phyloP scores from a whole-genome alignment of 129 eudicot species.

The Flaveria ramosissima region DNA sequence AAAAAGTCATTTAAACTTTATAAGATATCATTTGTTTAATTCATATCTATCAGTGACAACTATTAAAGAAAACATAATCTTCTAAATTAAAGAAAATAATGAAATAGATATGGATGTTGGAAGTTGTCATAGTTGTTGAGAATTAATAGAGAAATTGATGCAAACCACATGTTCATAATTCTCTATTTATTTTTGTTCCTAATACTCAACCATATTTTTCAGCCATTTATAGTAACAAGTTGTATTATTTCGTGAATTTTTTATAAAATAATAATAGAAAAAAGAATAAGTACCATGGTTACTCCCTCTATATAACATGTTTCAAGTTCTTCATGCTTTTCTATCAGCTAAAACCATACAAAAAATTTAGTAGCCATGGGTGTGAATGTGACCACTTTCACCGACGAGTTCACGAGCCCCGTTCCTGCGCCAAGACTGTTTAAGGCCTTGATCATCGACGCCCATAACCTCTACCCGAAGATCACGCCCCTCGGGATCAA shows the following conservation, averaged over 20 bases:
- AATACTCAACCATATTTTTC: constrained; percentile 26
- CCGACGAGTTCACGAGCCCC: constrained; percentile 21
- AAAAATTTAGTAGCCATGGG: constrained; percentile 11
- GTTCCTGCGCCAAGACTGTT: constrained; percentile 39
- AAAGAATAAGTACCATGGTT: not conserved
- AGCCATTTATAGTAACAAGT: constrained; percentile 27
- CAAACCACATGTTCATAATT: constrained; percentile 11
- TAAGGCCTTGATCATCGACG: constrained; percentile 51
- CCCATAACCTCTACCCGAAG: constrained; percentile 45
- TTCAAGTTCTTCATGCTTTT: not conserved
- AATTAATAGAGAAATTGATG: constrained; percentile 15
- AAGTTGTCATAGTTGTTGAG: constrained; percentile 21
- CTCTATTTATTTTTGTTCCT: not conserved
- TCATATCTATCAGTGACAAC: no score
- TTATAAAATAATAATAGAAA: no score
- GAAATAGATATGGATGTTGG: constrained; percentile 11
- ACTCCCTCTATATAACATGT: constrained; percentile 16
- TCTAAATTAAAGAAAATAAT: no score
- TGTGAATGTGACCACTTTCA: constrained; percentile 6
- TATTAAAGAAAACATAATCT: no score
- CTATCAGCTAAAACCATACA: not conserved
- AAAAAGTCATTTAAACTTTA: no score
- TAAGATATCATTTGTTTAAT: no score
- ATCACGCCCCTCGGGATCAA: constrained; percentile 40
- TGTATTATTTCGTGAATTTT: not conserved